A percentile compares a stretch with the other conserved stretches of the same genome.
These are phyloP conservation scores for Pyronema domesticum DNA, from an alignment of 495 filamentous ascomycete genomes.

Conservation along the genomic window DNA sequence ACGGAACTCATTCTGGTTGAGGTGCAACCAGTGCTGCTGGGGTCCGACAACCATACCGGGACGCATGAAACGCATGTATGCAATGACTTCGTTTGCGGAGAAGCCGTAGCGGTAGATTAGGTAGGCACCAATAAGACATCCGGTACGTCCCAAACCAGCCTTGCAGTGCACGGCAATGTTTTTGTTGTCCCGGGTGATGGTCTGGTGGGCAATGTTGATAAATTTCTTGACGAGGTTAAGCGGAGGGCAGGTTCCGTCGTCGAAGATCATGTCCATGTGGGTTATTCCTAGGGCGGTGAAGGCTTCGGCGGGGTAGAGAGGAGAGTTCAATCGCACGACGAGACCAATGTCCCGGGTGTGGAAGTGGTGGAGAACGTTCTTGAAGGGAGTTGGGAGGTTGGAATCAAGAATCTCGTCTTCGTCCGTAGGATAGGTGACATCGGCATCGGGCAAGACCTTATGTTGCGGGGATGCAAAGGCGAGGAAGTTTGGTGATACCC, in stretches of 20 bases:
- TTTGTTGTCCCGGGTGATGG: conserved; percentile 70
- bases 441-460: conserved; percentile 38
- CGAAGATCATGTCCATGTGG: conserved; percentile 98
- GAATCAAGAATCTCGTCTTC: conserved; percentile 25
- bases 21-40: conserved; percentile 98
- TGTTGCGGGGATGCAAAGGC: conserved; percentile 92
- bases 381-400: conserved; percentile 63
- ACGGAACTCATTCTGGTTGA: conserved; percentile 89
- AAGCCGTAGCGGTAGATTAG: conserved; percentile 97
- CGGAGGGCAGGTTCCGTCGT: conserved; percentile 89
- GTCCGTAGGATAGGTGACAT: conserved; percentile 38
- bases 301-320: conserved; percentile 85
- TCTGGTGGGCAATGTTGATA: conserved; percentile 85
- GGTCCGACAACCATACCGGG: conserved; percentile 98
- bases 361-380: conserved; percentile 88
- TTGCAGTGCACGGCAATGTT: conserved; percentile 97
- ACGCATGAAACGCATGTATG: conserved; percentile 98
- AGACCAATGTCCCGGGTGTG: conserved; percentile 68
- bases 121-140: conserved; percentile 91
- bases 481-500: conserved; percentile 85
- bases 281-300: conserved; percentile 89
- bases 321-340: conserved; percentile 86
- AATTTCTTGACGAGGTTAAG: conserved; percentile 74
- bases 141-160: conserved; percentile 88
- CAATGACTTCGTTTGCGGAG: conserved; percentile 93